These are phyloP conservation scores for Alloteropsis angusta DNA, from an alignment of 202 grass and related monocot species.

Conservation along the genomic window DNA sequence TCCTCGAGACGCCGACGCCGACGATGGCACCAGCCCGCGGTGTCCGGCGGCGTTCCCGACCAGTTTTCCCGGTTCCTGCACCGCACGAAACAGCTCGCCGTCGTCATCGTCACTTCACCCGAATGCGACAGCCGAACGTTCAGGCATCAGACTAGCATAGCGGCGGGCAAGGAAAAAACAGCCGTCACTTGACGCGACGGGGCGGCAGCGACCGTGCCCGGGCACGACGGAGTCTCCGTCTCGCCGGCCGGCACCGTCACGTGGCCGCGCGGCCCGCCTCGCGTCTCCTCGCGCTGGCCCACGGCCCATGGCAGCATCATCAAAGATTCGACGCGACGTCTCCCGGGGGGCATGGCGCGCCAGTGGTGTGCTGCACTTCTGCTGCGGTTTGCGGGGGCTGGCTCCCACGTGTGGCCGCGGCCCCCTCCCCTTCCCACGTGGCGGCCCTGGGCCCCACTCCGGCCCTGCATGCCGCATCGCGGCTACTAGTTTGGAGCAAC, in stretches of 20 bases:
- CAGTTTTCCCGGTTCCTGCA: background rate
- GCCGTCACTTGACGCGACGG: conserved; percentile 2
- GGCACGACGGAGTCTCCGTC: background rate
- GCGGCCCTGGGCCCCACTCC: background rate
- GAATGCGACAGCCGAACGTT: background rate
- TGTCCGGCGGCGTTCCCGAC: background rate
- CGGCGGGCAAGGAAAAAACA: background rate
- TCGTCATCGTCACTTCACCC: background rate
- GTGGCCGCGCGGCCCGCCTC: conserved; percentile 19
- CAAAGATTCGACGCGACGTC: conserved; percentile 28
- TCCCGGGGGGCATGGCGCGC: background rate
- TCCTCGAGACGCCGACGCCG: background rate
- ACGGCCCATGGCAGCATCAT: conserved; percentile 12
- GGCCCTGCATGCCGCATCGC: background rate
- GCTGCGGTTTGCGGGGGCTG: background rate
- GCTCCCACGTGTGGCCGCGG: conserved; percentile 6
- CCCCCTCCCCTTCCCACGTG: conserved; percentile 16
- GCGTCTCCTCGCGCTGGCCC: background rate
- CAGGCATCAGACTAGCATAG: background rate
- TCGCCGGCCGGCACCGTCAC: conserved; percentile 31
- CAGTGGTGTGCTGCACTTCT: background rate
- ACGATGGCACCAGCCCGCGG: background rate
- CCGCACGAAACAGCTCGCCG: background rate
- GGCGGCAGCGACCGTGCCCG: background rate
- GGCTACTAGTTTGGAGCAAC: background rate